phyloP scores from a whole-genome alignment of 2,329 filamentous ascomycete genomes.

The Penicillium sp. region DNA sequence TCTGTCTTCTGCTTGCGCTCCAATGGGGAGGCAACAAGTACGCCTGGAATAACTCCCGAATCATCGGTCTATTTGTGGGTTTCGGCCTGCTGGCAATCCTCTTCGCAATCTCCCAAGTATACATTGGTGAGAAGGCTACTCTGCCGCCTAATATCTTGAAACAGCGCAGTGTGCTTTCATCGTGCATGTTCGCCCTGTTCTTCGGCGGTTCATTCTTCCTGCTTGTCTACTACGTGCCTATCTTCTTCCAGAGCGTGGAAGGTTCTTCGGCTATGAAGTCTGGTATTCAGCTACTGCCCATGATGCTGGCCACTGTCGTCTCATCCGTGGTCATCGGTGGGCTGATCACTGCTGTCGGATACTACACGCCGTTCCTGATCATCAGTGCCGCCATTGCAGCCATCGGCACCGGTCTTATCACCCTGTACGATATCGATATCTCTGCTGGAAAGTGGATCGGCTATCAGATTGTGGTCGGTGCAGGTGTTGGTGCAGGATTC shows the following conservation, averaged over 20 bases:
- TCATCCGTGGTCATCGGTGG: conserved; percentile 21
- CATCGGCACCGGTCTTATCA: conserved; percentile 38
- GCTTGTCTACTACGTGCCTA: conserved; percentile 37
- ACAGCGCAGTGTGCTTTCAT: conserved; percentile 49
- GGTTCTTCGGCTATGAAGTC: conserved; percentile 33
- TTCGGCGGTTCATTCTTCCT: conserved; percentile 25
- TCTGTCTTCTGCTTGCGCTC: conserved; percentile 35
- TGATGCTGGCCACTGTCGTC: conserved; percentile 29
- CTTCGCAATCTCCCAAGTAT: conserved; percentile 55
- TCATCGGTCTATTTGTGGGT: conserved; percentile 34
- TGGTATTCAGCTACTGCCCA: conserved; percentile 36
- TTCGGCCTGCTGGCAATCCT: conserved; percentile 41
- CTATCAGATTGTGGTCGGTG: conserved; percentile 38
- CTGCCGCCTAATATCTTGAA: conserved; percentile 59
- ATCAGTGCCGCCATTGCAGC: conserved; percentile 27
- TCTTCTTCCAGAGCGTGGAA: conserved; percentile 41
- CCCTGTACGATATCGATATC: conserved; percentile 31
- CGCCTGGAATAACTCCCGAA: conserved; percentile 31
- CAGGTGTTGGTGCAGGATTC: conserved; percentile 36
- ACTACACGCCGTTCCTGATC: conserved; percentile 41
- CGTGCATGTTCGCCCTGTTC: conserved; percentile 37
- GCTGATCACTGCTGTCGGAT: conserved; percentile 28
- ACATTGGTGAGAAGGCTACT: conserved; percentile 57
- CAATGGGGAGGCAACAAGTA: conserved; percentile 38
- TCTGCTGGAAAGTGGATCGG: conserved; percentile 36